Evolutionary conservation across 768 basidiomycete genomes (phyloP).

Genomic region (Exidia glandulosa): DNA sequence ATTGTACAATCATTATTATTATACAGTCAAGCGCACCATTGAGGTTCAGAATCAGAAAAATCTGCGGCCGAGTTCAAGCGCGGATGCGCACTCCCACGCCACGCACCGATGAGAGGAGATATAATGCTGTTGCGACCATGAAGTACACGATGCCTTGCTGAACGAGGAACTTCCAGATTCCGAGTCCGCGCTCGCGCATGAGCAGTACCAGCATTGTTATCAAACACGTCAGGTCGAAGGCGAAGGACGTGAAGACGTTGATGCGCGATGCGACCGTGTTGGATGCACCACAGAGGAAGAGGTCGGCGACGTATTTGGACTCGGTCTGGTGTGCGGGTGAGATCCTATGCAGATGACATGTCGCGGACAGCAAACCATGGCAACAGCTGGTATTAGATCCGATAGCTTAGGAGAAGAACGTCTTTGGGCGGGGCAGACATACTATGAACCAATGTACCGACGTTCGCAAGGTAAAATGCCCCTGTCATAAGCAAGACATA

Average conservation of each 20-base stretch:
- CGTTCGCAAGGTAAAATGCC: neutral
- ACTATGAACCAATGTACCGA: neutral
- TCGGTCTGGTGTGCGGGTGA: neutral
- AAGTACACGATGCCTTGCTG: neutral
- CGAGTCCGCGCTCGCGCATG: neutral
- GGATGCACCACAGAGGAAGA: neutral
- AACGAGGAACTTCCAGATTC: neutral
- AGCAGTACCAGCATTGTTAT: neutral
- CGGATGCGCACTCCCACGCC: neutral
- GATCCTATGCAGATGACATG: neutral
- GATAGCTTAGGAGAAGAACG: neutral
- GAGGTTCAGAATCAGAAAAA: neutral
- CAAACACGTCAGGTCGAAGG: neutral
- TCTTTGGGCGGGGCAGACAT: neutral
- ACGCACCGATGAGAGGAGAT: neutral
- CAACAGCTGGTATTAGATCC: neutral
- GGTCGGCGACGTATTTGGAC: neutral
- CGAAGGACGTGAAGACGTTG: neutral
- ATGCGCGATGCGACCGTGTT: neutral
- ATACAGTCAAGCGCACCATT: neutral
- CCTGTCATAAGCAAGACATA: neutral
- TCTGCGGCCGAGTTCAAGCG: neutral
- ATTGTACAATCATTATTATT: neutral
- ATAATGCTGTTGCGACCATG: neutral
- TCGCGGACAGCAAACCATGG: too few relatives aligned